A percentile compares a stretch with the other conserved stretches of the same genome.
Conservation (phyloP, 345 rosid genomes). For the Pseudoturritis turrita region DNA sequence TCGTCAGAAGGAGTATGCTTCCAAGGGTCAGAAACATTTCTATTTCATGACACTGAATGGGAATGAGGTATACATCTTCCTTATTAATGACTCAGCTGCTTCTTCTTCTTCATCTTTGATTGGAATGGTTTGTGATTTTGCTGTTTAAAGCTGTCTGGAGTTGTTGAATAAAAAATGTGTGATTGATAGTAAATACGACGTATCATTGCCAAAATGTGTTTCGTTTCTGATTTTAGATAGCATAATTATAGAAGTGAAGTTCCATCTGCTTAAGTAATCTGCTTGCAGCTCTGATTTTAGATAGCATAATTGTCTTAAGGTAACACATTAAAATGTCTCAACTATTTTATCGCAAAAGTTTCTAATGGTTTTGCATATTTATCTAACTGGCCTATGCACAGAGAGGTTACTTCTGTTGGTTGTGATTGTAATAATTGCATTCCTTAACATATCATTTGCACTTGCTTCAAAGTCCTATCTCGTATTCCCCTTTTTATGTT, state of each 20-base stretch:
- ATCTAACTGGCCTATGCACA: neutral
- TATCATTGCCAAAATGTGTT: neutral
- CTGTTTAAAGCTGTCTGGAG: slow-evolving; percentile 7
- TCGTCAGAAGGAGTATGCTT: slow-evolving; percentile 87
- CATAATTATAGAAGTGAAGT: neutral
- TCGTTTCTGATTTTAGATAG: neutral
- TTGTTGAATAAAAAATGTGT: neutral
- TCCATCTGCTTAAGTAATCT: neutral
- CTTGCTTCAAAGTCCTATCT: neutral
- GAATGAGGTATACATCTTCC: slow-evolving; percentile 67
- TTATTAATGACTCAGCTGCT: neutral
- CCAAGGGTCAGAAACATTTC: slow-evolving; percentile 91
- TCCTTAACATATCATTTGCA: neutral
- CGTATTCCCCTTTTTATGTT: neutral
- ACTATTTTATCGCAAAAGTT: neutral
- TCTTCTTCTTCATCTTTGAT: slow-evolving; percentile 5
- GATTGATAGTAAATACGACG: neutral
- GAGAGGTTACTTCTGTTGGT: neutral
- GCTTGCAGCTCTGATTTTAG: neutral
- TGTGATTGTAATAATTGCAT: neutral
- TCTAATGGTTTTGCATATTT: neutral
- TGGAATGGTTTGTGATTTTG: neutral
- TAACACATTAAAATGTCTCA: neutral
- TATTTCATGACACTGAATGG: slow-evolving; percentile 98
- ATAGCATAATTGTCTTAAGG: too few relatives aligned